phyloP scores from a whole-genome alignment of 352 stramenopile genomes.

The Pythium aquatile region DNA sequence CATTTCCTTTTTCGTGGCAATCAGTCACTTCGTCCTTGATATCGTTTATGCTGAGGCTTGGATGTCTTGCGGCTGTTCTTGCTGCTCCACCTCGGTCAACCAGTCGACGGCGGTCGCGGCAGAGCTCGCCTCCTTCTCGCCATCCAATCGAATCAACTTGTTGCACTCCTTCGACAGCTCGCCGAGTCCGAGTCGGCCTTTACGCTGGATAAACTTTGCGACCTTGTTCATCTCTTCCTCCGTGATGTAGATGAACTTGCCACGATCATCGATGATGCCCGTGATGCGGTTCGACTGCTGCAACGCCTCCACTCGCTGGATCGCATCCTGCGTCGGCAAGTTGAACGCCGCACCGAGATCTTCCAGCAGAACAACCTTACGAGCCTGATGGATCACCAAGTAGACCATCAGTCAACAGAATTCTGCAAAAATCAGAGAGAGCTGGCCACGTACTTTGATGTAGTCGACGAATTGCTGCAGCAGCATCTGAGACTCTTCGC shows the following conservation, averaged over 20 bases:
- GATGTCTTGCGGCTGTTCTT: constrained; percentile 16
- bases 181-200: constrained; percentile 55
- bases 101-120: constrained; percentile 29
- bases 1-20: constrained; percentile 1
- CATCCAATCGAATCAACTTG: constrained; percentile 68
- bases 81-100: constrained; percentile 37
- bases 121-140: constrained; percentile 29
- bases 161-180: constrained; percentile 80
- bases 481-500: constrained; percentile 57
- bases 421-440: not conserved
- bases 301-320: constrained; percentile 57
- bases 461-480: constrained; percentile 76
- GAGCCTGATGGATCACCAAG: constrained; percentile 25
- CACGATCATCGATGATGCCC: constrained; percentile 73
- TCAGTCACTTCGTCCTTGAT: not conserved
- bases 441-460: constrained; percentile 39
- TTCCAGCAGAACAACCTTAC: constrained; percentile 78
- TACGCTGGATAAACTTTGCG: constrained; percentile 63
- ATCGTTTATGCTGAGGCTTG: not conserved
- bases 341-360: constrained; percentile 68
- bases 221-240: constrained; percentile 79
- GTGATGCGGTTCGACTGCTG: constrained; percentile 57
- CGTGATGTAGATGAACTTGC: constrained; percentile 83
- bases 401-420: not conserved
- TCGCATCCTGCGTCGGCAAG: constrained; percentile 63